Conservation (phyloP, 495 filamentous ascomycete species). For the Recurvomyces mirabilis region DNA sequence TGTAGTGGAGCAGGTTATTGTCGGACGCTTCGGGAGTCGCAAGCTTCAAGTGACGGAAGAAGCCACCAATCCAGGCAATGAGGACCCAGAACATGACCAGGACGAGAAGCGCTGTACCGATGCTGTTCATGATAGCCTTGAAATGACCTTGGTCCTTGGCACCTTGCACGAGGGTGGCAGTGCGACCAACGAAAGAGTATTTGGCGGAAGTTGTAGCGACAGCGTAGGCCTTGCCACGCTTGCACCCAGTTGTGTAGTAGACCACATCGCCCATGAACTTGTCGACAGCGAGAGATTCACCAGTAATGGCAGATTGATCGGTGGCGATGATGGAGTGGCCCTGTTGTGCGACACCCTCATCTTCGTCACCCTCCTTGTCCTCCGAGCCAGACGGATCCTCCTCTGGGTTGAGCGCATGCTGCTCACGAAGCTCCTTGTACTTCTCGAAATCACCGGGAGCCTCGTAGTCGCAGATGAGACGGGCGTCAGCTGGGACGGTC, state of each 20-base stretch:
- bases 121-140: slow-evolving; percentile 75
- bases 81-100: slow-evolving; percentile 65
- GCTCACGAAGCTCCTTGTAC: slow-evolving; percentile 56
- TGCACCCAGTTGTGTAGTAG: slow-evolving; percentile 71
- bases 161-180: slow-evolving; percentile 57
- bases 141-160: slow-evolving; percentile 65
- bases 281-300: slow-evolving; percentile 67
- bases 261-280: slow-evolving; percentile 63
- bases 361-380: slow-evolving; percentile 29
- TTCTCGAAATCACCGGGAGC: slow-evolving; percentile 58
- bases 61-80: slow-evolving; percentile 62
- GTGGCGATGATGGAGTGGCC: slow-evolving; percentile 55
- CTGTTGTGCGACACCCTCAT: slow-evolving; percentile 33
- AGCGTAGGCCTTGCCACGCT: slow-evolving; percentile 64
- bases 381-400: slow-evolving; percentile 47
- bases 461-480: slow-evolving; percentile 65
- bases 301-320: slow-evolving; percentile 68
- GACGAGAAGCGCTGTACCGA: slow-evolving; percentile 55
- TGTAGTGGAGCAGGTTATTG: slow-evolving; percentile 50
- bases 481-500: slow-evolving; percentile 62
- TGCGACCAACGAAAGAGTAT: slow-evolving; percentile 63
- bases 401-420: slow-evolving; percentile 37
- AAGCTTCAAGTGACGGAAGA: slow-evolving; percentile 59
- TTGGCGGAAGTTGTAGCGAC: slow-evolving; percentile 52
- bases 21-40: slow-evolving; percentile 51